Conservation (phyloP, 2,329 filamentous ascomycete species). For the Cladophialophora exuberans region DNA sequence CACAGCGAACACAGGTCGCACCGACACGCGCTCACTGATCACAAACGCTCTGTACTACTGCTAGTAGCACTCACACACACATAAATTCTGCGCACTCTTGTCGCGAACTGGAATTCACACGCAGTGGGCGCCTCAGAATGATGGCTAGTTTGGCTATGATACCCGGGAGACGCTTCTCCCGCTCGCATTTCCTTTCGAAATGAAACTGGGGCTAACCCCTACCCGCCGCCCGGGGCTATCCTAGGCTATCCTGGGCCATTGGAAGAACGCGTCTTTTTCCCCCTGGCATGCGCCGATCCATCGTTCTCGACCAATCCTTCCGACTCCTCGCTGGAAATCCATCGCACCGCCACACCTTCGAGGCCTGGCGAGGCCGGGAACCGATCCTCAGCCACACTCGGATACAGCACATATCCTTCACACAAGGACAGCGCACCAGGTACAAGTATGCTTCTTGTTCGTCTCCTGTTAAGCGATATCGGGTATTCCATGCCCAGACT, state of each 20-base stretch:
- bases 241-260: too few species aligned
- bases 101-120: background rate
- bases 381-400: constrained; percentile 8
- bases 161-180: constrained; percentile 20
- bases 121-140: background rate
- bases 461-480: too few species aligned
- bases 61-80: constrained; percentile 16
- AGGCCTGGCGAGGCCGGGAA: background rate
- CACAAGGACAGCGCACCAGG: background rate
- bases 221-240: constrained; percentile 14
- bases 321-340: constrained; percentile 18
- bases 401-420: background rate
- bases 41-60: constrained; percentile 25
- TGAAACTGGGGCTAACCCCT: constrained; percentile 24
- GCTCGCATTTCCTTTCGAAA: constrained; percentile 19
- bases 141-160: constrained; percentile 11
- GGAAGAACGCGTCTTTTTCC: too few species aligned
- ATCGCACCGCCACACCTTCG: constrained; percentile 21
- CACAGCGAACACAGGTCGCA: constrained; percentile 10
- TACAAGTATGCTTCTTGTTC: too few species aligned
- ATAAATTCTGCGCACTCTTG: background rate
- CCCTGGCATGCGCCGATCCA: constrained; percentile 23
- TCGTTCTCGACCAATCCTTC: constrained; percentile 28
- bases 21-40: constrained; percentile 20
- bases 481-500: too few species aligned